Base-by-base conservation (phyloP, 345 rosid species). In the Hirschfeldia incana region DNA sequence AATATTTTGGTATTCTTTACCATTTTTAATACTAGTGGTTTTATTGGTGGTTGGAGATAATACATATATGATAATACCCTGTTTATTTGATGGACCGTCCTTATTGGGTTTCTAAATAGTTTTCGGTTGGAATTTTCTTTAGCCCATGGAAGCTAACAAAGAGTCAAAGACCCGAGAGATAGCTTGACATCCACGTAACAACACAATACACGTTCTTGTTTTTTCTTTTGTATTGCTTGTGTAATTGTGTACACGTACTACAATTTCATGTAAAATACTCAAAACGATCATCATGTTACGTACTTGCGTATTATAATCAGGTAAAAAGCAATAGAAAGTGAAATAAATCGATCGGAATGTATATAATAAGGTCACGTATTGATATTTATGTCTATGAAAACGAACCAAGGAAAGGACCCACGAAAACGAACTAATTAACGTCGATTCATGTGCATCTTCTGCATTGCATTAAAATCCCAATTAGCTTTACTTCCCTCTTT, bases 361-460 rank as follows among this genome's bases (percentile, higher is more conserved):
- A 32, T 42, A 42, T 8, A 30, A 32, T 34, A 65, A 39, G 75
- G 67, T 73, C 77, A 78, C 74, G 77, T 51, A 51, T 6, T 51
- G n/a, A 3, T 51, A 51, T 51, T 51, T n/a, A 51, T 51, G 17
- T n/a, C 37, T 8, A 65, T 72, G 81, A 72, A 78, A 65, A 72
- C 58, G 67, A 78, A 34, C 21, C 10, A 65, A 78, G 71, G 21
- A 21, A 2, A 29, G 32, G 80, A 64, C 81, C 71, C 81, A 64
- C 76, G 49, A 68, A 66, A 59, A 58, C 46, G 30, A 51, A 51
- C 21, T n/a, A 42, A 42, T 42, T 42, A 51, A 51, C 57, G 57
- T 15, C 72, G 82, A 70, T 78, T 76, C 53, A 75, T 77, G 83
- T 85, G 84, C 72, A 39, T 46, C 53, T 12, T 46, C 53, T 46